Evolutionary conservation across 2,329 filamentous ascomycete genomes (phyloP).

Genomic region (Ophiostoma populinum): DNA sequence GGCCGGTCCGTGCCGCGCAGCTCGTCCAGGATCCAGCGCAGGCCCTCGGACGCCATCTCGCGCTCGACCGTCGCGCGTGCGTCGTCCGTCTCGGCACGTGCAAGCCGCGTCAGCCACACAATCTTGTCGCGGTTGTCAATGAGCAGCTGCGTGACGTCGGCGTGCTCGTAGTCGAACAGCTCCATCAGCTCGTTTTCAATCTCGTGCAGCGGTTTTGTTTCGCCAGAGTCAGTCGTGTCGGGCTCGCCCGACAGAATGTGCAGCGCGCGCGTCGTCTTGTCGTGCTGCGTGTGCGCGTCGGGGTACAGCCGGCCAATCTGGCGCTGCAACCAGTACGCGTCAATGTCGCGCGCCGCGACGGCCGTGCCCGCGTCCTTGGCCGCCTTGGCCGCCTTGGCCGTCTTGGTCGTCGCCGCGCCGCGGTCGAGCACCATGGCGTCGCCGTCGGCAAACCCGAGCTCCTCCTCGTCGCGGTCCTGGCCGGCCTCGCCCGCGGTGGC

Average conservation of each 20-base stretch:
- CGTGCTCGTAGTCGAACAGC: constrained; percentile 91
- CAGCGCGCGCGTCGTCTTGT: constrained; percentile 75
- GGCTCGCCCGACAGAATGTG: constrained; percentile 63
- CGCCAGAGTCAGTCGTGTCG: constrained; percentile 54
- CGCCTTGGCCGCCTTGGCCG: too few relatives aligned
- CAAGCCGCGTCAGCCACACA: constrained; percentile 84
- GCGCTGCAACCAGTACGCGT: constrained; percentile 92
- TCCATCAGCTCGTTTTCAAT: constrained; percentile 98
- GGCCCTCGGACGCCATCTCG: constrained; percentile 79
- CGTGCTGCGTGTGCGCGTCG: constrained; percentile 83
- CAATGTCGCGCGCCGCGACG: constrained; percentile 75
- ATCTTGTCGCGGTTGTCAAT: constrained; percentile 88
- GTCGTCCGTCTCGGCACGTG: constrained; percentile 63
- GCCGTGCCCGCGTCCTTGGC: constrained; percentile 39
- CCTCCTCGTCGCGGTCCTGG: constrained; percentile 30
- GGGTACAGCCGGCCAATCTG: constrained; percentile 78
- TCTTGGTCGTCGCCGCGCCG: too few relatives aligned
- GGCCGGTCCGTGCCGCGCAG: constrained; percentile 52
- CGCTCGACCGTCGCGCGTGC: constrained; percentile 64
- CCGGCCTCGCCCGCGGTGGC: constrained; percentile 33
- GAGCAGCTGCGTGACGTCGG: constrained; percentile 78
- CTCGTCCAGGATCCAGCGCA: constrained; percentile 76
- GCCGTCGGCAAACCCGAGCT: constrained; percentile 34
- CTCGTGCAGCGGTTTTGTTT: constrained; percentile 73
- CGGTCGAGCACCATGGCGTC: constrained; percentile 74